Evolutionary conservation across 352 stramenopile species (phyloP), one percentile per base, ranked within the genome.

Genomic region (Globisporangium viniferum): DNA sequence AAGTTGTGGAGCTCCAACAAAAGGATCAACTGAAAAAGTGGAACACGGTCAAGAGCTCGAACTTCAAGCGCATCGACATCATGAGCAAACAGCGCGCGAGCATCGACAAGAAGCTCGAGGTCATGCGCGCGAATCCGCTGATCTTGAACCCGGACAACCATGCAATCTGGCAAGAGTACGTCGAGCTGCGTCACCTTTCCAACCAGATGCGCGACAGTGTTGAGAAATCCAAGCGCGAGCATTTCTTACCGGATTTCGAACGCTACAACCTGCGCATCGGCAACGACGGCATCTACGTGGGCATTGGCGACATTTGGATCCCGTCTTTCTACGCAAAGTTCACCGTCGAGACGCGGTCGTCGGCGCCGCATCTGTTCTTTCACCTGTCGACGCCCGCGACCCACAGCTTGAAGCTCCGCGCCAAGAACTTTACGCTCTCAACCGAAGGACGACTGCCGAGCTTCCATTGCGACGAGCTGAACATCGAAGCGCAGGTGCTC

Each of bases 401-500:
- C 0, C 76, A 77, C 29, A 83, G 83, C 0, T 73, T 93, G 10
- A 90, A 90, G 66, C 73, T 93, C 24, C 81, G 85, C 1, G 75
- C 72, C 22, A 84, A 77, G 15, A 90, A 91, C 59, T 87, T 92
- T 64, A 90, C 83, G 35, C 62, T 93, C 14, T 77, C 75, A 1
- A 91, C 85, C 0, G 85, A 93, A 62, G 83, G 83, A 27, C 74
- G 74, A 5, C 71, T 93, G 4, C 85, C 85, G 29, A 90, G 82
- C 58, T 88, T 93, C 55, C 81, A 91, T 63, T 90, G 84, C 29
- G 85, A 93, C 44, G 85, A 93, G 49, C 67, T 93, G 15, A 93
- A 91, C 56, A 78, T 93, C 8, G 83, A 93, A 59, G 81, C 82
- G 1, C 83, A 89, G 36, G 69, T 93, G 33, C 72, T 90, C 9